Evolutionary conservation across 1,284 basidiomycete genomes (phyloP).

Genomic region (Sphagnurus paluster): DNA sequence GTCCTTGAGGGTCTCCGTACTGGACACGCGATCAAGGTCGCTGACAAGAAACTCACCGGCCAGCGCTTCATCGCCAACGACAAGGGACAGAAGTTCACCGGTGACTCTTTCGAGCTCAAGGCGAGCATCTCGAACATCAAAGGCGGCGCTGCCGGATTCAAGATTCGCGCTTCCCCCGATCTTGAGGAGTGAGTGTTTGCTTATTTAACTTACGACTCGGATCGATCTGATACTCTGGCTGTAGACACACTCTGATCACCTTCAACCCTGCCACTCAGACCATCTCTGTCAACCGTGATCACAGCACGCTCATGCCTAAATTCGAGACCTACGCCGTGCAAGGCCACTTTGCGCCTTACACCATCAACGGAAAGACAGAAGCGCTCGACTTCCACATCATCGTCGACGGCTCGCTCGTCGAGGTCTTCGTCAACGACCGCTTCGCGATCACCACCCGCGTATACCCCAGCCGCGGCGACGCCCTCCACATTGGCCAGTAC

Average conservation of each 20-base stretch:
- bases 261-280: not conserved
- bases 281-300: slow-evolving; percentile 1
- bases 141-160: slow-evolving; percentile 4
- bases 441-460: slow-evolving; percentile 6
- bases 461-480: slow-evolving; percentile 6
- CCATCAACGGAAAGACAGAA: not conserved
- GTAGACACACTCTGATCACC: not conserved
- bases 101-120: slow-evolving; percentile 1
- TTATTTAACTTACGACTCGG: too few relatives aligned
- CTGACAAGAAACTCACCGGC: not conserved
- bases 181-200: slow-evolving; percentile 2
- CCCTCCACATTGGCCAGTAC: not conserved
- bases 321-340: slow-evolving; percentile 1
- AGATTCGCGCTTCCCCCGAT: slow-evolving; percentile 2
- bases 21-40: not conserved
- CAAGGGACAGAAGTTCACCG: not conserved
- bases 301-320: slow-evolving; percentile 1
- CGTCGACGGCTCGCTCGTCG: slow-evolving; percentile 4
- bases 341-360: slow-evolving; percentile 1
- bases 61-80: not conserved
- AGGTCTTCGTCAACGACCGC: slow-evolving; percentile 5
- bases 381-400: slow-evolving; percentile 3
- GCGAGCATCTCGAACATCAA: slow-evolving; percentile 3
- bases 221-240: not conserved
- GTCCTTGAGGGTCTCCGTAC: not conserved